phyloP scores from a whole-genome alignment of 108 stramenopile species.

The Nitzschia inconspicua region DNA sequence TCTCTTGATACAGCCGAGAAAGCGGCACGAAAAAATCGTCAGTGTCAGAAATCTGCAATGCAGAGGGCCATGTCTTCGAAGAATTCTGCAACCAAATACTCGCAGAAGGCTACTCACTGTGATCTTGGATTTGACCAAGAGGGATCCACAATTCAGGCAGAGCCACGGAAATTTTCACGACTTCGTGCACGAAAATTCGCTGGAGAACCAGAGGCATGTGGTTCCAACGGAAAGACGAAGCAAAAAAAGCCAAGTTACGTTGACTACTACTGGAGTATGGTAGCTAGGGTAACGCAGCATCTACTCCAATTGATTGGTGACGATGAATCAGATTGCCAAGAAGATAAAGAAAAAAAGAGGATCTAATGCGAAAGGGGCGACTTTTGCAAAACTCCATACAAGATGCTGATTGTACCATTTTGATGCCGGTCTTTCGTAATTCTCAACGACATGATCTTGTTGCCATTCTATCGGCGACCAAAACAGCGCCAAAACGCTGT shows the following conservation, averaged over 20 bases:
- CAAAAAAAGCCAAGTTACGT: conserved; percentile 2
- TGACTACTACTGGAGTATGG: conserved; percentile 27
- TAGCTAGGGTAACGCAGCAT: conserved; percentile 23
- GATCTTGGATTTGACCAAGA: no score
- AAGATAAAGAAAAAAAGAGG: not conserved
- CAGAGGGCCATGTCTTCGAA: conserved; percentile 14
- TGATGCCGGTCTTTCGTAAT: no score
- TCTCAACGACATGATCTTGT: no score
- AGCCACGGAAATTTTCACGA: not conserved
- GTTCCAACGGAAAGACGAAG: not conserved
- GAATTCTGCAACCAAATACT: not conserved
- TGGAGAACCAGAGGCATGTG: not conserved
- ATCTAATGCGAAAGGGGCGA: no score
- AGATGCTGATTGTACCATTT: no score
- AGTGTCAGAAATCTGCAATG: conserved; percentile 37
- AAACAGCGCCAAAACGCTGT: no score
- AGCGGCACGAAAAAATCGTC: conserved; percentile 28
- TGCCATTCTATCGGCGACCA: no score
- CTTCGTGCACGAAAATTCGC: not conserved
- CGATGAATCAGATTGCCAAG: conserved; percentile 6
- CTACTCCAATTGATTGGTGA: conserved; percentile 25
- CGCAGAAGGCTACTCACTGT: not conserved
- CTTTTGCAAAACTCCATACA: no score
- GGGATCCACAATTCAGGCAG: not conserved
- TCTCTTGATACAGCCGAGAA: conserved; percentile 16